These are phyloP conservation scores for Apiotrichum mycotoxinovorans DNA, from an alignment of 1,284 basidiomycete species.

Conservation along the genomic window DNA sequence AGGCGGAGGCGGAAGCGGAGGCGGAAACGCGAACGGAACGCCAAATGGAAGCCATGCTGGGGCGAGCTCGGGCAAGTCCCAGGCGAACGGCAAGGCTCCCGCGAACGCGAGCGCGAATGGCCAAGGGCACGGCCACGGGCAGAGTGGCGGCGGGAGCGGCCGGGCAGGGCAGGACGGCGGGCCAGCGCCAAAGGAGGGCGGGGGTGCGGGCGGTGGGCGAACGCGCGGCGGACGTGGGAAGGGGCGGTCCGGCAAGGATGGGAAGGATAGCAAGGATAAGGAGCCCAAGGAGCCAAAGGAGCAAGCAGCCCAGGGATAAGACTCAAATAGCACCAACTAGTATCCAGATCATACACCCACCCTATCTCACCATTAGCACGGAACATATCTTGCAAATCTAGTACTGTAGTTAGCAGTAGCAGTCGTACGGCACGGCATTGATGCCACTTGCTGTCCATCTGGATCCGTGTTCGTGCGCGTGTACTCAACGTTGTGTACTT, in stretches of 20 bases:
- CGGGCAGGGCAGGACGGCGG: neutral
- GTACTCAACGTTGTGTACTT: no score
- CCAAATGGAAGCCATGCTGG: no score
- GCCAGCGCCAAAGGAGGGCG: neutral
- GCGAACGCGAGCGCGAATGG: neutral
- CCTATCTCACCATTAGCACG: no score
- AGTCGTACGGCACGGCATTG: no score
- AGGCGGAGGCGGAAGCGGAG: neutral
- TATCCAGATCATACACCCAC: neutral
- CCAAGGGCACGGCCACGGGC: neutral
- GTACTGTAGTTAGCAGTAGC: no score
- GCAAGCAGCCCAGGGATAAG: no score
- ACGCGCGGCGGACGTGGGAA: neutral
- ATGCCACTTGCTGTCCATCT: no score
- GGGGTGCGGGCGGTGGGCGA: neutral
- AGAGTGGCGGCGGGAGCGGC: neutral
- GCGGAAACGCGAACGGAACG: neutral
- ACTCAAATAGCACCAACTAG: neutral
- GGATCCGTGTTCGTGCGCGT: no score
- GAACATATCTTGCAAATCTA: no score
- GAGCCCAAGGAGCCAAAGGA: neutral
- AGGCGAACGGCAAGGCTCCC: neutral
- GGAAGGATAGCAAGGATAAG: neutral
- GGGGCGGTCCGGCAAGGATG: neutral
- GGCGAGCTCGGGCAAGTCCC: no score